phyloP scores from a whole-genome alignment of 1,284 basidiomycete species.

The Butyriboletus appendiculatus region DNA sequence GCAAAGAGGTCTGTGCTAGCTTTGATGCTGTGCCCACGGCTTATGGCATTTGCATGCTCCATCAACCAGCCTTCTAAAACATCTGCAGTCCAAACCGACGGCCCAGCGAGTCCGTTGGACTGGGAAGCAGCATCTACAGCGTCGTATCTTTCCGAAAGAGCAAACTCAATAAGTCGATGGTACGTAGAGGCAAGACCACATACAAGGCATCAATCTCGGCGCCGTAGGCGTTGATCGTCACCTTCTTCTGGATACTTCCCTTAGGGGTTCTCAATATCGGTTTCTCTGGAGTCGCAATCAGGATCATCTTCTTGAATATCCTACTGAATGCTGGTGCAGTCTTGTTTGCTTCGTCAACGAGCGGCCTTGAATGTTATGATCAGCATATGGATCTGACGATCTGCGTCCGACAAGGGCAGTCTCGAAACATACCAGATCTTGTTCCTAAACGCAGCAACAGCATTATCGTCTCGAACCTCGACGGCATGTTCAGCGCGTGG shows the following conservation, averaged over 20 bases:
- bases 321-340: slow-evolving; percentile 25
- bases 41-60: neutral
- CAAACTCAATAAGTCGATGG: neutral
- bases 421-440: slow-evolving; percentile 7
- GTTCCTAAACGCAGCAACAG: slow-evolving; percentile 2
- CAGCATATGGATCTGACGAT: neutral
- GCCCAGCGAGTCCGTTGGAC: neutral
- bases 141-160: slow-evolving; percentile 4
- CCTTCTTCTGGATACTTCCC: slow-evolving; percentile 22
- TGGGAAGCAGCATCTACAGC: neutral
- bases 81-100: slow-evolving; percentile 1
- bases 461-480: slow-evolving; percentile 17
- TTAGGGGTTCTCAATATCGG: slow-evolving; percentile 22
- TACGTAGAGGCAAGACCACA: neutral
- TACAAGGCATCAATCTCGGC: slow-evolving; percentile 26
- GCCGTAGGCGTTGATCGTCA: slow-evolving; percentile 16
- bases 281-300: slow-evolving; percentile 17
- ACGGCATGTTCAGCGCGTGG: slow-evolving; percentile 17
- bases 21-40: neutral
- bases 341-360: slow-evolving; percentile 25
- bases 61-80: slow-evolving; percentile 4
- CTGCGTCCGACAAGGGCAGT: neutral
- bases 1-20: slow-evolving; percentile 6
- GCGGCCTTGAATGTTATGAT: slow-evolving; percentile 12
- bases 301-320: slow-evolving; percentile 30